Conservation (phyloP, 225 moss, liverwort and hornwort species). For the Pseudisothecium myosuroides region DNA sequence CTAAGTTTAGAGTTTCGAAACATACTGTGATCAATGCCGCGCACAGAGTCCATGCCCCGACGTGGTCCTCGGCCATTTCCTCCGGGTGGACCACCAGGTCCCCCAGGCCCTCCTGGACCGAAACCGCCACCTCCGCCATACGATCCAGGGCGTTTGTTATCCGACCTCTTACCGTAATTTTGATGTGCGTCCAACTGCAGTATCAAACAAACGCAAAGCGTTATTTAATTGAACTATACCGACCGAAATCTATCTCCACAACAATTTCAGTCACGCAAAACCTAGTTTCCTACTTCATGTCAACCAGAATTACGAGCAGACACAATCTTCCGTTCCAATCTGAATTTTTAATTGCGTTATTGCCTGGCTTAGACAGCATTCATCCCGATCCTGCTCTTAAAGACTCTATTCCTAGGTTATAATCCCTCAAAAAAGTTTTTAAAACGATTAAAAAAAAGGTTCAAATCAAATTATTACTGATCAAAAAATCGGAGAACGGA, state of each 20-base stretch:
- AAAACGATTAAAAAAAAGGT: not conserved
- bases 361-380: not conserved
- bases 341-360: not conserved
- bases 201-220: not conserved
- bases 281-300: not conserved
- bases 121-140: slow-evolving; percentile 21
- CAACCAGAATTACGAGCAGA: not conserved
- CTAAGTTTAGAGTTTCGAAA: not conserved
- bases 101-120: slow-evolving; percentile 37
- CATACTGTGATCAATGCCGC: slow-evolving; percentile 51
- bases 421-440: not conserved
- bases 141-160: slow-evolving; percentile 14
- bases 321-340: not conserved
- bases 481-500: not conserved
- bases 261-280: not conserved
- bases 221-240: not conserved
- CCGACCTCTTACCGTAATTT: slow-evolving; percentile 34
- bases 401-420: not conserved
- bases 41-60: slow-evolving; percentile 35
- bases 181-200: slow-evolving; percentile 44
- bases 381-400: not conserved
- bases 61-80: slow-evolving; percentile 26
- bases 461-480: not conserved
- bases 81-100: slow-evolving; percentile 34
- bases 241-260: not conserved